Percentiles rank a stretch among this genome's conserved stretches.
phyloP scores from a whole-genome alignment of 768 basidiomycete species.

The Russula ochroleuca region DNA sequence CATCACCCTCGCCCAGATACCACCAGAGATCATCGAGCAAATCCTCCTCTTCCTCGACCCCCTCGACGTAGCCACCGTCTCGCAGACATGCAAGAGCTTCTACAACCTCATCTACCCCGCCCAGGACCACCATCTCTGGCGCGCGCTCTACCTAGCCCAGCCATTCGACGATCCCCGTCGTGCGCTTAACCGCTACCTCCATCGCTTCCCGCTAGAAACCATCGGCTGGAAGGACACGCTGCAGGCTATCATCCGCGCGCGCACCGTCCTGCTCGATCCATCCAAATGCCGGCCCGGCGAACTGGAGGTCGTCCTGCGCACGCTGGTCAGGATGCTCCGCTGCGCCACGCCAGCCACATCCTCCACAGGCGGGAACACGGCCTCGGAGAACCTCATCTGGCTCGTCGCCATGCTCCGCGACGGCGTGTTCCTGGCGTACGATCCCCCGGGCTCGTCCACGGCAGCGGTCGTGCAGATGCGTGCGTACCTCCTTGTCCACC shows the following conservation, averaged over 20 bases:
- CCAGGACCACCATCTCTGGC: conserved; percentile 54
- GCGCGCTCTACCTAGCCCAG: conserved; percentile 56
- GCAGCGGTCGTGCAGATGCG: conserved; percentile 45
- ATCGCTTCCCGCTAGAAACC: conserved; percentile 16
- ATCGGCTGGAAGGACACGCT: conserved; percentile 50
- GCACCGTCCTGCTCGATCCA: conserved; percentile 42
- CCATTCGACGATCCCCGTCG: conserved; percentile 59
- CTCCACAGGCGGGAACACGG: conserved; percentile 30
- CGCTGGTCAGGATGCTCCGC: conserved; percentile 48
- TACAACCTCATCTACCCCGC: conserved; percentile 44
- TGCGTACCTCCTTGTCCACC: conserved; percentile 51
- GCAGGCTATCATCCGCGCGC: conserved; percentile 52
- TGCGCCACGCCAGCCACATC: conserved; percentile 39
- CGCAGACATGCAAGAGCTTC: conserved; percentile 48
- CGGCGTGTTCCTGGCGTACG: conserved; percentile 41
- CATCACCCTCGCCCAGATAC: conserved; percentile 33
- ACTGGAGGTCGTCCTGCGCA: conserved; percentile 40
- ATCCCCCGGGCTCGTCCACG: conserved; percentile 27
- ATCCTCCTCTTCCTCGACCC: conserved; percentile 58
- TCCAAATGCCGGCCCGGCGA: conserved; percentile 42
- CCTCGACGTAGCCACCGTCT: conserved; percentile 48
- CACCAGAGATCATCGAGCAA: conserved; percentile 56
- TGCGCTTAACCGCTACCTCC: conserved; percentile 41
- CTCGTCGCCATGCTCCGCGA: conserved; percentile 42
- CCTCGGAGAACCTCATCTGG: conserved; percentile 54